Evolutionary conservation across 2,329 filamentous ascomycete species (phyloP).

Genomic region (Aspergillus melleus): DNA sequence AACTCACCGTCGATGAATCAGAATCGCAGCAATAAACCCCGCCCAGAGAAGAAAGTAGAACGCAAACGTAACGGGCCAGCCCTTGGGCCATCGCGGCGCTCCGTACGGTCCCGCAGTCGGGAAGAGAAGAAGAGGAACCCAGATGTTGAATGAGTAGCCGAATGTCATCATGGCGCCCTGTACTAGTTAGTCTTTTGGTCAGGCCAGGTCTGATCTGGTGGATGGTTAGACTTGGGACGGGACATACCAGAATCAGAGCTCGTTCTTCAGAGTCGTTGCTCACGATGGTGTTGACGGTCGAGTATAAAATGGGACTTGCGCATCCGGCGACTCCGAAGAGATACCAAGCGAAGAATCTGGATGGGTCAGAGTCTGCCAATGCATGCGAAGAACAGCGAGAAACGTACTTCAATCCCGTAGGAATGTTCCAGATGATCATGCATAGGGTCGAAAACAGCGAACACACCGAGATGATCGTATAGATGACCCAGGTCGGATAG

Average conservation of each 20-base stretch:
- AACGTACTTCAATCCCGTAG: constrained; percentile 47
- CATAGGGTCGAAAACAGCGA: constrained; percentile 48
- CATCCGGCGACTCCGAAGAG: constrained; percentile 42
- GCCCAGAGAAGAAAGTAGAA: constrained; percentile 50
- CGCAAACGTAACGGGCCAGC: constrained; percentile 50
- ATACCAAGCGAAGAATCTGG: constrained; percentile 46
- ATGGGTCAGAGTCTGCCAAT: not conserved
- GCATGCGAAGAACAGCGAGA: no score
- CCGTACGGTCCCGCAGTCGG: constrained; percentile 44
- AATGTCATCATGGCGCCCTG: constrained; percentile 51
- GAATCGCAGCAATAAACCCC: constrained; percentile 22
- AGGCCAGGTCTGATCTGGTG: not conserved
- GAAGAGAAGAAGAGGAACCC: constrained; percentile 47
- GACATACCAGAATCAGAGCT: constrained; percentile 33
- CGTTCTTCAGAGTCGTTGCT: constrained; percentile 42
- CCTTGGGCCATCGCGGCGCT: constrained; percentile 50
- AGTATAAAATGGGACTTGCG: constrained; percentile 45
- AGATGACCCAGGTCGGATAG: constrained; percentile 52
- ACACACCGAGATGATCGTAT: constrained; percentile 42
- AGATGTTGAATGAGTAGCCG: constrained; percentile 49
- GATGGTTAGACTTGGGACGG: not conserved
- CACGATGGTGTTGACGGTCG: constrained; percentile 46
- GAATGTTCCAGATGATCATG: constrained; percentile 54
- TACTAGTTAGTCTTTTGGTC: not conserved
- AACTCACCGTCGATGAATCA: constrained; percentile 22